Evolutionary conservation across 2,329 filamentous ascomycete species (phyloP).

Genomic region (Fusarium cyanostomum): DNA sequence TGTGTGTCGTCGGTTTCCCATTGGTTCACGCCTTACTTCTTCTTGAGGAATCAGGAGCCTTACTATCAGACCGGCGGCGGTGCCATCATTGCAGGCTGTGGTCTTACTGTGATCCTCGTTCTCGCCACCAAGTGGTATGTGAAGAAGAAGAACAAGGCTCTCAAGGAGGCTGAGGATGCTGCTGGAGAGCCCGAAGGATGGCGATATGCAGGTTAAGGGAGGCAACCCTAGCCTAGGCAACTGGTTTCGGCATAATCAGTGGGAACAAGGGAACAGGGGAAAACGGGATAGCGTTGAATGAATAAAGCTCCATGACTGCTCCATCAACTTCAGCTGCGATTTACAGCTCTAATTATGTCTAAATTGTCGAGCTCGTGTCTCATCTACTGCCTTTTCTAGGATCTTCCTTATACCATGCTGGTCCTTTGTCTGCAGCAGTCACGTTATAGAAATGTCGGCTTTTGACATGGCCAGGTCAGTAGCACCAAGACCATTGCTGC

Average conservation of each 20-base stretch:
- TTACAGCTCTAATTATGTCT: too few relatives aligned
- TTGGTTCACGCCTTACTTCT: constrained; percentile 55
- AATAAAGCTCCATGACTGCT: too few relatives aligned
- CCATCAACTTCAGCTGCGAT: too few relatives aligned
- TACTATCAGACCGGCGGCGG: constrained; percentile 45
- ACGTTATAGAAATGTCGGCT: not conserved
- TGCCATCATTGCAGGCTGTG: constrained; percentile 41
- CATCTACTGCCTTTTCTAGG: too few relatives aligned
- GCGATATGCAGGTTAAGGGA: constrained; percentile 17
- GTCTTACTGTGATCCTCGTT: constrained; percentile 31
- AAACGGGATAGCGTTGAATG: too few relatives aligned
- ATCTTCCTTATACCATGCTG: too few relatives aligned
- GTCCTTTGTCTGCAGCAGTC: not conserved
- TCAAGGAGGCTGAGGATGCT: constrained; percentile 32
- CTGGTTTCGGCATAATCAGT: too few relatives aligned
- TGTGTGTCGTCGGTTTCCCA: constrained; percentile 52
- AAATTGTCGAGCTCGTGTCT: too few relatives aligned
- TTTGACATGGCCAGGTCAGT: not conserved
- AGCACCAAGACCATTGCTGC: not conserved
- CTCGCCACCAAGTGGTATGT: constrained; percentile 37
- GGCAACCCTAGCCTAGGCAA: too few relatives aligned
- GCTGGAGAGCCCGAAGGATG: constrained; percentile 23
- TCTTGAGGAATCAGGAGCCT: constrained; percentile 43
- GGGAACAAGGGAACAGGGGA: too few relatives aligned
- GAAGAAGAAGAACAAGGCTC: constrained; percentile 38